Evolutionary conservation across 345 rosid species (phyloP).

Genomic region (Gossypium bickii): DNA sequence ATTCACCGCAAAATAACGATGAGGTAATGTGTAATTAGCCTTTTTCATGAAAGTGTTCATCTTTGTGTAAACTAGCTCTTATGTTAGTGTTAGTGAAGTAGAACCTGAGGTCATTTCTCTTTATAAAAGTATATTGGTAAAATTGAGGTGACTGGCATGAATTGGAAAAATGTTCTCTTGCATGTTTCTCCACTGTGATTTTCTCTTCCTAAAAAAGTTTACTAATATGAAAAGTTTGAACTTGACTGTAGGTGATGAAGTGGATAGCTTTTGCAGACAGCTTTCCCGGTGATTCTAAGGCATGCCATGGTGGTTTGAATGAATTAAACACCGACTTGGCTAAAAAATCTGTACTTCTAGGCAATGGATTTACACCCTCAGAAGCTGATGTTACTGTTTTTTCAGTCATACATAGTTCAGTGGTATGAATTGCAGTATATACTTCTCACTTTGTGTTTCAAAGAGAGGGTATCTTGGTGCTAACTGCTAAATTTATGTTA

Average conservation of each 20-base stretch:
- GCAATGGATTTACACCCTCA: constrained; percentile 71
- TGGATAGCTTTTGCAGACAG: constrained; percentile 67
- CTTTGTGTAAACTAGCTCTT: background rate
- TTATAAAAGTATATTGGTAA: background rate
- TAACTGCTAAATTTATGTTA: background rate
- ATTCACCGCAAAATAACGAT: constrained; percentile 28
- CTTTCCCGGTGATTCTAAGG: constrained; percentile 43
- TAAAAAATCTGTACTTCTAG: constrained; percentile 60
- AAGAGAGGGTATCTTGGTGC: background rate
- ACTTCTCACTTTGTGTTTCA: background rate
- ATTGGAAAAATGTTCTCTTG: background rate
- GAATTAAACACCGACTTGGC: constrained; percentile 57
- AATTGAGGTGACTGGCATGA: background rate
- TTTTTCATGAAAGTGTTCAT: background rate
- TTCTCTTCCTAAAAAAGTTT: constrained; percentile 3
- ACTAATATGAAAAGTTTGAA: constrained; percentile 1
- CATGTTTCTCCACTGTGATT: background rate
- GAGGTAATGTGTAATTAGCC: constrained; percentile 38
- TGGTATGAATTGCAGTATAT: constrained; percentile 39
- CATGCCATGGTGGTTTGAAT: constrained; percentile 40
- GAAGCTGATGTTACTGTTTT: constrained; percentile 72
- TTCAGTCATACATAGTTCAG: constrained; percentile 56
- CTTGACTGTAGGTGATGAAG: constrained; percentile 50
- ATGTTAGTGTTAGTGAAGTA: background rate
- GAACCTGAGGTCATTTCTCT: background rate